These are phyloP conservation scores for Primulina eburnea DNA, from an alignment of 257 asterid species.

Conservation along the genomic window DNA sequence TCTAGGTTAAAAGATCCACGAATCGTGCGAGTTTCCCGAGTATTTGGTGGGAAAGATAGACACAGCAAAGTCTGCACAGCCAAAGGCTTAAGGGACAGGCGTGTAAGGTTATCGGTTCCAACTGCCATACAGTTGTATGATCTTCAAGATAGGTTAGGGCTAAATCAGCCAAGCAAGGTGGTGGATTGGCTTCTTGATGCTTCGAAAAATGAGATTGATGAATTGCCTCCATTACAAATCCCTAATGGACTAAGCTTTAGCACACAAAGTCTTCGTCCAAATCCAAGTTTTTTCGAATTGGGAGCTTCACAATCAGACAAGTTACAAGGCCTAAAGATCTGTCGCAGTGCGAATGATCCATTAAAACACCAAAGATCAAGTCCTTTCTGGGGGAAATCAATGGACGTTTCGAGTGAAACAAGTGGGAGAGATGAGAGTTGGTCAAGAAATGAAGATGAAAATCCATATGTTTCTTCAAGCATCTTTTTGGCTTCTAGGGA, in stretches of 20 bases:
- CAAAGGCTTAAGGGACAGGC: conserved; percentile 72
- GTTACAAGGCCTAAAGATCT: conserved; percentile 30
- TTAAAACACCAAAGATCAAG: conserved; percentile 11
- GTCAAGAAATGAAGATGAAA: conserved; percentile 25
- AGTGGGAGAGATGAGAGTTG: conserved; percentile 28
- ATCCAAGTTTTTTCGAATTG: conserved; percentile 27
- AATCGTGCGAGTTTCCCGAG: conserved; percentile 70
- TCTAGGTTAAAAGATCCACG: conserved; percentile 73
- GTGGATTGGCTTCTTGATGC: conserved; percentile 84
- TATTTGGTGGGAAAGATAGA: conserved; percentile 80
- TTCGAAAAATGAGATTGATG: conserved; percentile 69
- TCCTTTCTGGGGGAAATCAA: conserved; percentile 2
- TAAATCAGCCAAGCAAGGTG: conserved; percentile 78
- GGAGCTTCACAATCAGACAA: conserved; percentile 23
- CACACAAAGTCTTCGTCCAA: conserved; percentile 24
- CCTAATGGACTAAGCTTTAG: conserved; percentile 46
- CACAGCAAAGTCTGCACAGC: conserved; percentile 87
- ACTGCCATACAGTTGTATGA: conserved; percentile 88
- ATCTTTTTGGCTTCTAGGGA: conserved; percentile 32
- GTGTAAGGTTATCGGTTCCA: conserved; percentile 77
- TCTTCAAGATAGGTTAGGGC: conserved; percentile 80
- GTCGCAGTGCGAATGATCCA: conserved; percentile 19
- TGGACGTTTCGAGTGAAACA: conserved; percentile 28
- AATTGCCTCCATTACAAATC: conserved; percentile 67
- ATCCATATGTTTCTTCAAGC: conserved; percentile 24